Base-by-base conservation (phyloP, 2,329 filamentous ascomycete genomes). In the Orbilia blumenaviensis region DNA sequence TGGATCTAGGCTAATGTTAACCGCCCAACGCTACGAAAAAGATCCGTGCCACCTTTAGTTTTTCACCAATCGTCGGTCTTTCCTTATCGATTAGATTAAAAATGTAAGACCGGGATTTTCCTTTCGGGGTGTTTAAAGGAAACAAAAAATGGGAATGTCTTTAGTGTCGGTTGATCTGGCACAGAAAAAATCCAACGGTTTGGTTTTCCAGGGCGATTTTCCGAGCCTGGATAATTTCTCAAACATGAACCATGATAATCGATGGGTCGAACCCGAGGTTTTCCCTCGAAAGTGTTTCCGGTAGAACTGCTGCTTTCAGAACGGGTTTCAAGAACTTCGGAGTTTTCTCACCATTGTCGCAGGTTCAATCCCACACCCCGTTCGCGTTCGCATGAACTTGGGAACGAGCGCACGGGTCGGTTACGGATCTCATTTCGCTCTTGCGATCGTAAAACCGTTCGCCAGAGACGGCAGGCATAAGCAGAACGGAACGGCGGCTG, bases 391-490 rank as follows among this genome's bases (percentile, higher is more conserved):
- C 52, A 52, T 48, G 27, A 61, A 60, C 64, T 42, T 42, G 46
- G 58, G 56, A 58, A 38, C 38, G 34, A 62, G 41, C 36, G 58
- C 66, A 71, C 66, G 66, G 56, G 66, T 71, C 66, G 66, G 66
- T 48, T 71, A 63, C 27, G 61, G 44, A 56, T 71, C 56, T 71
- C 34, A 61, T 63, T 61, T 50, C 48, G 32, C 12, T 36, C 41
- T 48, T 27, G 29, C 61, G 25, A 34, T 34, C 21, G 32, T 61
- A 23, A 56, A 56, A 63, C 36, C 63, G 54, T 67, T 75, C 71
- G 71, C 71, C 71, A 75, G 67, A 75, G 63, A 75, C 71, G 71
- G 71, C 71, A 75, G 63, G 71, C 71, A 58, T 44, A 64, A 62
- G 50, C 67, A 68, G 62, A 36, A 60, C 18, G 63, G 56, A 68